Conservation (phyloP, 805 yeast species). For the Ogataea allantospora region DNA sequence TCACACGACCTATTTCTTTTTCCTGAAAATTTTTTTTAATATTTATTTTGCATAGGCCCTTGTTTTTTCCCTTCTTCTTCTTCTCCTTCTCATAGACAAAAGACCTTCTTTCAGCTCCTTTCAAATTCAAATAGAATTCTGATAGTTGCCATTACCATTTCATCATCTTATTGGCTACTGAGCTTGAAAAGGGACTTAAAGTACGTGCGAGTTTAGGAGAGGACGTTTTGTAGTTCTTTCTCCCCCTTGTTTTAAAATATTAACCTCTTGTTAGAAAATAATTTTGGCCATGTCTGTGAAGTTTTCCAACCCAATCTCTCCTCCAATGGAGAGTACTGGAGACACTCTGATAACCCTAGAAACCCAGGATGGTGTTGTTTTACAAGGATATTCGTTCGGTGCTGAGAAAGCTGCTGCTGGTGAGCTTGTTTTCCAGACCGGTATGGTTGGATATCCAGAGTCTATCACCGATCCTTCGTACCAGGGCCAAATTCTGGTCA, state of each 20-base stretch:
- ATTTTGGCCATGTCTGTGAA: slow-evolving; percentile 34
- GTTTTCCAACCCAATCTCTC: slow-evolving; percentile 82
- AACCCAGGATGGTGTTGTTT: slow-evolving; percentile 77
- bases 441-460: slow-evolving; percentile 99
- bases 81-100: slow-evolving; percentile 39
- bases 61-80: slow-evolving; percentile 29
- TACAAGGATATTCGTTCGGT: slow-evolving; percentile 97
- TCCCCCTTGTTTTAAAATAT: slow-evolving; percentile 2
- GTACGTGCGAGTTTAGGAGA: slow-evolving; percentile 14
- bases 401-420: slow-evolving; percentile 88
- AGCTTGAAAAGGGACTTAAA: slow-evolving; percentile 12
- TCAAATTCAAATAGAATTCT: slow-evolving; percentile 10
- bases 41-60: slow-evolving; percentile 13
- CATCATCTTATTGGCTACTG: slow-evolving; percentile 8
- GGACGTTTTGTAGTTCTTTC: slow-evolving; percentile 3
- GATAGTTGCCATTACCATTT: slow-evolving; percentile 13
- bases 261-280: slow-evolving; percentile 3
- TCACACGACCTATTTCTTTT: slow-evolving; percentile 14
- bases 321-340: slow-evolving; percentile 81
- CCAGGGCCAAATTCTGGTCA: slow-evolving; percentile 94
- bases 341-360: slow-evolving; percentile 85
- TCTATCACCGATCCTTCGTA: slow-evolving; percentile 97
- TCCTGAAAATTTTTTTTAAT: slow-evolving; percentile 9
- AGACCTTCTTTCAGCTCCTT: slow-evolving; percentile 30
- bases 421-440: slow-evolving; percentile 98